Conservation (phyloP, 257 asterid genomes). For the Agastache rugosa region DNA sequence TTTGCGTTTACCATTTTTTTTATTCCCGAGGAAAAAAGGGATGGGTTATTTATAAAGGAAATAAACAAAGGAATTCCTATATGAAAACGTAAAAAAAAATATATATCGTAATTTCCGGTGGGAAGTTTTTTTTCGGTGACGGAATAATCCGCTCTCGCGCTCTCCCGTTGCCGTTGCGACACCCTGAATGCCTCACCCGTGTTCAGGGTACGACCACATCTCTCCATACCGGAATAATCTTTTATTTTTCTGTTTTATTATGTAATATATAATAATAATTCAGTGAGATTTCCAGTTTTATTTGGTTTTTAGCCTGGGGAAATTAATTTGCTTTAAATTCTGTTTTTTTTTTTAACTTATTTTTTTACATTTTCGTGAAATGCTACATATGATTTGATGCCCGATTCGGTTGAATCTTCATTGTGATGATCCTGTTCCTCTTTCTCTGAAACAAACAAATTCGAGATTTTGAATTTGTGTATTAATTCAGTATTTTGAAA, state of each 20-base stretch:
- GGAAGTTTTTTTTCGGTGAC: slow-evolving; percentile 69
- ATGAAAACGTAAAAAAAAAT: slow-evolving; percentile 36
- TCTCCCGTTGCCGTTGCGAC: slow-evolving; percentile 94
- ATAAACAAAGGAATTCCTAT: slow-evolving; percentile 8
- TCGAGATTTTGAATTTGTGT: slow-evolving; percentile 5
- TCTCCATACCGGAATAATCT: too few species aligned
- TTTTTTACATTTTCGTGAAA: neutral
- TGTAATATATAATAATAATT: neutral
- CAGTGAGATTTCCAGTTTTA: neutral
- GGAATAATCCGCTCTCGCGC: slow-evolving; percentile 80
- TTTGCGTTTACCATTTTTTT: slow-evolving; percentile 31
- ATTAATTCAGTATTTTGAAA: slow-evolving; percentile 1
- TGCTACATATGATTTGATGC: neutral
- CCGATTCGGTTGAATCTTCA: neutral
- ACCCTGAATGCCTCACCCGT: slow-evolving; percentile 99
- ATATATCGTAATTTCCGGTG: slow-evolving; percentile 46
- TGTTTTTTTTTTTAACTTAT: neutral
- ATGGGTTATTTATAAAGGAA: slow-evolving; percentile 35
- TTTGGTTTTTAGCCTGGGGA: neutral
- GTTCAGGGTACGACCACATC: slow-evolving; percentile 76
- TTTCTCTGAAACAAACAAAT: neutral
- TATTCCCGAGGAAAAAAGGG: slow-evolving; percentile 24
- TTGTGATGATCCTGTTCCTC: neutral
- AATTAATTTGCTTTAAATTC: neutral
- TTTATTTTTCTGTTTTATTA: neutral